Conservation (phyloP, 2,329 filamentous ascomycete species). For the Xenoacremonium recifei region DNA sequence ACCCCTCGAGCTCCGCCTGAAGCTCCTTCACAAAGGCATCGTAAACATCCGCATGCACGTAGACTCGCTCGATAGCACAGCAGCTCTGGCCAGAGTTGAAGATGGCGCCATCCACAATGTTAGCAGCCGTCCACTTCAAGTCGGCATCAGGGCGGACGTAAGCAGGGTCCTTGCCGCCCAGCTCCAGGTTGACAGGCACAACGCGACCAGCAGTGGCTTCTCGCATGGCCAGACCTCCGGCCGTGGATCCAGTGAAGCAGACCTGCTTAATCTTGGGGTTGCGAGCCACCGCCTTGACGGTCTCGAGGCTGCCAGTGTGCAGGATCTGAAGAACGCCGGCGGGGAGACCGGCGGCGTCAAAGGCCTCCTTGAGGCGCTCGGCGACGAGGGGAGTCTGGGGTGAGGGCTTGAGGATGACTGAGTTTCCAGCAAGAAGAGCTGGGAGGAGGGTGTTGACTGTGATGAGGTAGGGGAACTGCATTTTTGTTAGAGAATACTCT, state of each 20-base stretch:
- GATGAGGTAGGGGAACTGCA: slow-evolving; percentile 91
- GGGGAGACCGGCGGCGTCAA: slow-evolving; percentile 77
- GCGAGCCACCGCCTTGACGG: slow-evolving; percentile 76
- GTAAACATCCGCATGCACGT: slow-evolving; percentile 82
- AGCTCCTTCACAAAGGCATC: slow-evolving; percentile 77
- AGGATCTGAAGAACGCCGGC: slow-evolving; percentile 86
- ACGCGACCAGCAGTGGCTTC: slow-evolving; percentile 80
- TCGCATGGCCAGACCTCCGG: slow-evolving; percentile 82
- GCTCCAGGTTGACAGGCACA: slow-evolving; percentile 82
- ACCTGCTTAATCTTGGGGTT: slow-evolving; percentile 76
- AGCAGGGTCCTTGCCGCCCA: slow-evolving; percentile 93
- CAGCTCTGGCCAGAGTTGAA: slow-evolving; percentile 99
- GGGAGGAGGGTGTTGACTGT: slow-evolving; percentile 91
- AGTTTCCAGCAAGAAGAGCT: slow-evolving; percentile 86
- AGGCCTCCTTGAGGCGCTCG: slow-evolving; percentile 77
- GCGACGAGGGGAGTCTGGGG: slow-evolving; percentile 92
- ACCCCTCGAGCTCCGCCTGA: slow-evolving; percentile 76
- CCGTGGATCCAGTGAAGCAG: slow-evolving; percentile 92
- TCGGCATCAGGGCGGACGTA: slow-evolving; percentile 87
- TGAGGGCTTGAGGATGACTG: slow-evolving; percentile 90
- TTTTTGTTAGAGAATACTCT: neutral
- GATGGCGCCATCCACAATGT: slow-evolving; percentile 92
- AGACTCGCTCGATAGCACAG: slow-evolving; percentile 88
- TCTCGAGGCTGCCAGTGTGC: slow-evolving; percentile 76
- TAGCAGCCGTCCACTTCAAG: slow-evolving; percentile 83